Percentiles rank a stretch among this genome's conserved stretches.
These are phyloP conservation scores for Microsporum audouinii DNA, from an alignment of 2,329 filamentous ascomycete species.

Conservation along the genomic window DNA sequence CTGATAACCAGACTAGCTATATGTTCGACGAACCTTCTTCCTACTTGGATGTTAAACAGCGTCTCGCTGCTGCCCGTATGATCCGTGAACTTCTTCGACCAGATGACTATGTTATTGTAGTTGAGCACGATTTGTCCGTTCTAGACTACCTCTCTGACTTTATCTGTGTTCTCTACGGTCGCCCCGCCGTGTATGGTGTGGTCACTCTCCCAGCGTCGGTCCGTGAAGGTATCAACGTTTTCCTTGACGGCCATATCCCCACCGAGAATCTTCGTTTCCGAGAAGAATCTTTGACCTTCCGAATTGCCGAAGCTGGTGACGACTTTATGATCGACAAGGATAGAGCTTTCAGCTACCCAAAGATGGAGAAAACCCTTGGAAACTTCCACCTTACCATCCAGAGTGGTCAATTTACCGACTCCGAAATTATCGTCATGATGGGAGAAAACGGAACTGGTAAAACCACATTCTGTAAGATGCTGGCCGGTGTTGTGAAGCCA, in stretches of 20 bases:
- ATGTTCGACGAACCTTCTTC: slow-evolving; percentile 99
- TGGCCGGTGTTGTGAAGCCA: slow-evolving; percentile 86
- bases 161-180: slow-evolving; percentile 92
- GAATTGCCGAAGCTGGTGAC: slow-evolving; percentile 77
- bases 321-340: slow-evolving; percentile 77
- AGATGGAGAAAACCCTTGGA: slow-evolving; percentile 86
- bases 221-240: slow-evolving; percentile 98
- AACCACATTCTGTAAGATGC: slow-evolving; percentile 94
- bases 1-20: slow-evolving; percentile 45
- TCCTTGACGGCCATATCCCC: slow-evolving; percentile 94
- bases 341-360: slow-evolving; percentile 75
- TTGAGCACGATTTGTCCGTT: slow-evolving; percentile 98
- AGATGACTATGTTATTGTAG: slow-evolving; percentile 93
- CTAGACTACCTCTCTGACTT: slow-evolving; percentile 98
- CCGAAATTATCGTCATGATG: slow-evolving; percentile 99
- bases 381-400: slow-evolving; percentile 77
- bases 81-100: slow-evolving; percentile 82
- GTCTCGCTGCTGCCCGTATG: slow-evolving; percentile 79
- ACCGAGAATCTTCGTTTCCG: slow-evolving; percentile 98
- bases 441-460: slow-evolving; percentile 99
- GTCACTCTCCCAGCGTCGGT: slow-evolving; percentile 92
- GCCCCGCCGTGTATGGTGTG: slow-evolving; percentile 92
- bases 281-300: slow-evolving; percentile 92
- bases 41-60: slow-evolving; percentile 98
- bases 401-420: slow-evolving; percentile 81